Conservation (phyloP, 1,139 yeast genomes). For the Suhomyces ambrosiae region DNA sequence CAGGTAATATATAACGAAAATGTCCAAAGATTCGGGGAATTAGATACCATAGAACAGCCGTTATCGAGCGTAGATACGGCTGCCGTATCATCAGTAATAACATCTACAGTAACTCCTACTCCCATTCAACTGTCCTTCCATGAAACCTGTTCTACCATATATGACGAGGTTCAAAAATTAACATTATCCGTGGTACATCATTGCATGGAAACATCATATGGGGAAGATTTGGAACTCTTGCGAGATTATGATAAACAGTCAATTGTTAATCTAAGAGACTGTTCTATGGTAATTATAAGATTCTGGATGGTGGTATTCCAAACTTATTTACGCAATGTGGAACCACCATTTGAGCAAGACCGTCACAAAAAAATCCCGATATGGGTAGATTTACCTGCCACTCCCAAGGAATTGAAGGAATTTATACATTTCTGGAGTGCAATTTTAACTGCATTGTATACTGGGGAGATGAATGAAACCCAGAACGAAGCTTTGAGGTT, state of each 20-base stretch:
- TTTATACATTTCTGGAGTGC: conserved; percentile 58
- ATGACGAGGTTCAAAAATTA: conserved; percentile 45
- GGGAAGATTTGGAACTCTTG: conserved; percentile 54
- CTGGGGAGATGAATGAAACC: conserved; percentile 33
- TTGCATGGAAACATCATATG: conserved; percentile 58
- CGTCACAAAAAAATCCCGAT: conserved; percentile 25
- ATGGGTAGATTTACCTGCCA: conserved; percentile 31
- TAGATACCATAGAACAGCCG: background rate
- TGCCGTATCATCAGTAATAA: background rate
- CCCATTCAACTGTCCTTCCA: background rate
- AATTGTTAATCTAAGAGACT: conserved; percentile 41
- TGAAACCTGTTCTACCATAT: conserved; percentile 12
- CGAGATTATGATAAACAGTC: conserved; percentile 46
- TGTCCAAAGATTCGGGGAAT: conserved; percentile 23
- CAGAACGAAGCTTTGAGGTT: conserved; percentile 44
- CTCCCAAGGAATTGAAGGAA: conserved; percentile 27
- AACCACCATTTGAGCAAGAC: conserved; percentile 32
- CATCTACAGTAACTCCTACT: background rate
- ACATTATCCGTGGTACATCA: conserved; percentile 51
- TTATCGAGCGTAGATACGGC: background rate
- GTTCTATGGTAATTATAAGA: conserved; percentile 43
- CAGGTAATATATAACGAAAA: conserved; percentile 49
- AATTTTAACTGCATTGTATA: conserved; percentile 45
- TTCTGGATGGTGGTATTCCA: conserved; percentile 64
- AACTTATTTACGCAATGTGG: conserved; percentile 28